Evolutionary conservation across 139 green algal species (phyloP), one percentile per base, ranked within the genome.

Genomic region (Chlamydomonas sphaeroides): DNA sequence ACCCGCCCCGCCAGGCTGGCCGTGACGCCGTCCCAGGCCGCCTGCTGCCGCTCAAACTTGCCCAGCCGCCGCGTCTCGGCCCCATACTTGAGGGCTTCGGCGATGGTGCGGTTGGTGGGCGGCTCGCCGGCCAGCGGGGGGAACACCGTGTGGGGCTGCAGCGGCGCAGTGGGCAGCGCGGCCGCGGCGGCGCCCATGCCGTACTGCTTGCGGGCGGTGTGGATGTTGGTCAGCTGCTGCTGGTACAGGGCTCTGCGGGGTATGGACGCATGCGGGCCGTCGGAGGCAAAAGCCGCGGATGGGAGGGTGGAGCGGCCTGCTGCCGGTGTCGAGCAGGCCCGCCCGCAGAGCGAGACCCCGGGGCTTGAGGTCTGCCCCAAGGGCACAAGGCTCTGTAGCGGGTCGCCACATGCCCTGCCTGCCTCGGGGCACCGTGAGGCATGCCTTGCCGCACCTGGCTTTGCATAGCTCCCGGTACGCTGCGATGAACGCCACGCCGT

Each of bases 361-460:
- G n/a, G n/a, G n/a, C n/a, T n/a, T n/a, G n/a, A n/a, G n/a, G n/a
- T n/a, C n/a, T n/a, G n/a, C n/a, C n/a, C n/a, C n/a, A n/a, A n/a
- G n/a, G n/a, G n/a, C n/a, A n/a, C n/a, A n/a, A n/a, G n/a, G n/a
- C n/a, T n/a, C n/a, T n/a, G n/a, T n/a, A n/a, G n/a, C n/a, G n/a
- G n/a, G n/a, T n/a, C 51, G 51, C 3, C 53, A 78, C 57, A 65
- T 65, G 57, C 57, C 57, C 20, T n/a, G n/a, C n/a, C n/a, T n/a
- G n/a, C n/a, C n/a, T 49, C 5, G 65, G n/a, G 66, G 33, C 38
- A 32, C 2, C 41, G 3, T 57, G 39, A 32, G 35, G 8, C 25
- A n/a, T n/a, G n/a, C n/a, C n/a, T n/a, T n/a, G n/a, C n/a, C 81
- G 28, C 33, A 88, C 84, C 84, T 88, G 35, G 84, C 66, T n/a